Evolutionary conservation across 2,329 filamentous ascomycete genomes (phyloP), one percentile per base, ranked within the genome.

Genomic region (Parasarocladium wereldwijsianum): DNA sequence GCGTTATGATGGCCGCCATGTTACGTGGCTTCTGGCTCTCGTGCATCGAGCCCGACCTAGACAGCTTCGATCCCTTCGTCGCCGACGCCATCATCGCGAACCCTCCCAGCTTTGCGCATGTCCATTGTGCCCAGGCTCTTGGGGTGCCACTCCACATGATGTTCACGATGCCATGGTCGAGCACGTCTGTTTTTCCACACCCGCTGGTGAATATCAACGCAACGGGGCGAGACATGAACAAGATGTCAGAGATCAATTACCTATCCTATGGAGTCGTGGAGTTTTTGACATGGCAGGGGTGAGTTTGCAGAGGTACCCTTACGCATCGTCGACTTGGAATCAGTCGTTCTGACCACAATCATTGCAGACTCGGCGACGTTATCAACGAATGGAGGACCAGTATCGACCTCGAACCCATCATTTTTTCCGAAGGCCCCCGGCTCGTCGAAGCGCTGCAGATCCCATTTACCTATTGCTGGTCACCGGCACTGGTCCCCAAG

Each of bases 381-480:
- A 8, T 28, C 15, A 28, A 28, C n/a, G 20, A 6, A 5, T 28
- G 26, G 44, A 64, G 80, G 26, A 69, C 72, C 39, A 66, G 70
- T 32, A 64, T 64, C 22, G 69, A 72, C 9, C 54, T 85, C 1
- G 77, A 83, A 32, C 64, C 73, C 0, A 61, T 86, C 22, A 76
- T 73, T 39, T 58, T 76, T 17, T 69, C 82, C 23, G 81, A 75
- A 57, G 80, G 76, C 2, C 77, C 79, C 5, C 71, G 72, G 12
- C 69, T 85, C 51, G 52, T 80, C 1, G 69, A 70, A 29, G 69
- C 75, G 6, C 51, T 86, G 12, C 62, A 63, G 24, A 64, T 86
- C 5, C 80, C 81, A 0, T 77, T 76, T 34, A 84, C 81, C 0
- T 87, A 86, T 41, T 81, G 79, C 46, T 86, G 80, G 79, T 79